A percentile compares a stretch with the other conserved stretches of the same genome.
These are phyloP conservation scores for Berberis thunbergii DNA, from an alignment of 164 flowering plant species.

Conservation along the genomic window DNA sequence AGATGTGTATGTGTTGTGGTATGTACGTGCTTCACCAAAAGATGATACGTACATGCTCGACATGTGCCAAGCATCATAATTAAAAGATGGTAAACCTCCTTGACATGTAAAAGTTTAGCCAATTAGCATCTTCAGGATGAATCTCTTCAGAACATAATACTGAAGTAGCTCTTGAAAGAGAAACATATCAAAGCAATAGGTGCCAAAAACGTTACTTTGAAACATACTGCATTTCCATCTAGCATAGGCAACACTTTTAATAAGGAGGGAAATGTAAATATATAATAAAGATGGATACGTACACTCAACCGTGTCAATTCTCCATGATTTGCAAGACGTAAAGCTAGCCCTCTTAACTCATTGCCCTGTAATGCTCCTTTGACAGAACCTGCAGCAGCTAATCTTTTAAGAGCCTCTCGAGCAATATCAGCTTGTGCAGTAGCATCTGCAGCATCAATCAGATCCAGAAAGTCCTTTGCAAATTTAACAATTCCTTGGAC, in stretches of 20 bases:
- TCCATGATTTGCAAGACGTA: constrained; percentile 97
- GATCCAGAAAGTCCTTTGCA: constrained; percentile 83
- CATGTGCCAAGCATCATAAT: no score
- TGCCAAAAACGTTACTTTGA: neutral
- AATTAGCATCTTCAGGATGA: no score
- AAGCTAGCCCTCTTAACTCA: constrained; percentile 77
- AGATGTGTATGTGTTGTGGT: no score
- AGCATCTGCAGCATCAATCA: constrained; percentile 99
- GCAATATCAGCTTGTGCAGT: constrained; percentile 94
- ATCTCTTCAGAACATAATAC: no score
- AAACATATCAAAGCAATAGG: no score
- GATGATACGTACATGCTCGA: no score
- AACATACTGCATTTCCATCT: neutral
- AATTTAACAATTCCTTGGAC: constrained; percentile 92
- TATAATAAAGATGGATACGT: constrained; percentile 23
- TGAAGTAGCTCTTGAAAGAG: no score
- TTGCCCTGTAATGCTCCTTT: constrained; percentile 86
- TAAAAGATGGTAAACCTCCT: no score
- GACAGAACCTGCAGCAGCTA: constrained; percentile 91
- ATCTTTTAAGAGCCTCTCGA: constrained; percentile 88
- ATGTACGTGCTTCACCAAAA: no score
- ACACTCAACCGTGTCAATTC: constrained; percentile 86
- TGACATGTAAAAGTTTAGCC: no score
- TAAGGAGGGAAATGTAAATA: neutral
- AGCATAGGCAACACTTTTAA: neutral